Percentiles rank a stretch among this genome's conserved stretches.
Evolutionary conservation across 129 eudicot species (phyloP).

Genomic region (Artemisia argyi): DNA sequence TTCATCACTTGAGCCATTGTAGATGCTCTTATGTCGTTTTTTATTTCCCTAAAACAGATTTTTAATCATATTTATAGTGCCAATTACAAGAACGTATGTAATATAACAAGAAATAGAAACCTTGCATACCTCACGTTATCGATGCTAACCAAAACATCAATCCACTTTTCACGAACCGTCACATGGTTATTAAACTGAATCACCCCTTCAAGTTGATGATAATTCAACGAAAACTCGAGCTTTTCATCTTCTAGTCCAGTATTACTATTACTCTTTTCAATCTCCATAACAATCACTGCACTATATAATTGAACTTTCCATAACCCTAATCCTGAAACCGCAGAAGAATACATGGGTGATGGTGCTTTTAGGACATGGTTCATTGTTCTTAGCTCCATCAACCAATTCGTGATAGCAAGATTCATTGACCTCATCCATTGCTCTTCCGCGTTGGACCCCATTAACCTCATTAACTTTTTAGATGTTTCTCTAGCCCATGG

Average conservation of each 20-base stretch:
- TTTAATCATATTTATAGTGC: too few relatives aligned
- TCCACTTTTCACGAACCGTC: constrained; percentile 59
- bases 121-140: constrained; percentile 81
- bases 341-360: constrained; percentile 66
- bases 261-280: constrained; percentile 45
- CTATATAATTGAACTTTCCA: constrained; percentile 93
- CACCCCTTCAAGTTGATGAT: constrained; percentile 89
- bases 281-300: constrained; percentile 80
- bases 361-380: constrained; percentile 44
- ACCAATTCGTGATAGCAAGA: constrained; percentile 82
- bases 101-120: constrained; percentile 11
- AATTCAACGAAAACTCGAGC: constrained; percentile 62
- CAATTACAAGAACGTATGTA: too few relatives aligned
- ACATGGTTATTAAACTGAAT: constrained; percentile 70
- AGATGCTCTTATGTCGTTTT: too few relatives aligned
- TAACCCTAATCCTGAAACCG: constrained; percentile 52
- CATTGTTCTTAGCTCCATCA: constrained; percentile 35
- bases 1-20: too few relatives aligned
- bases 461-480: constrained; percentile 47
- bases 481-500: constrained; percentile 40
- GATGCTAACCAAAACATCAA: constrained; percentile 68
- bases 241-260: constrained; percentile 50
- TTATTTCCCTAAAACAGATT: too few relatives aligned
- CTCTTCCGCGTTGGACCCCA: constrained; percentile 75
- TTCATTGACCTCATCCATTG: constrained; percentile 76